A percentile compares a stretch with the other conserved stretches of the same genome.
These are phyloP conservation scores for Pyrenophora teres DNA, from an alignment of 2,329 filamentous ascomycete genomes.

Conservation along the genomic window DNA sequence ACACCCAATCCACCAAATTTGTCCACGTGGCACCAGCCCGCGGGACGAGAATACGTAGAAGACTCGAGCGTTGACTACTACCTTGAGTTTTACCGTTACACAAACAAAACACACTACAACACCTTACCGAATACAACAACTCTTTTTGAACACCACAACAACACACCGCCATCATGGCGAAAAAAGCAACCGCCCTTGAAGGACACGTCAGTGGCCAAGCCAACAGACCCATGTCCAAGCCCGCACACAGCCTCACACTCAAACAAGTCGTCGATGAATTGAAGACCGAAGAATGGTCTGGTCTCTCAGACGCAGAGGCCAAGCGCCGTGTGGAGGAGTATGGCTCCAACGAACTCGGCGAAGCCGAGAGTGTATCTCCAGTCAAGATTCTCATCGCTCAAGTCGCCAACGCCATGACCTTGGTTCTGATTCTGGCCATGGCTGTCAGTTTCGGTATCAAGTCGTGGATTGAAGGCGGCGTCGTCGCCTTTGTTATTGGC, in stretches of 20 bases:
- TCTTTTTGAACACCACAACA: background rate
- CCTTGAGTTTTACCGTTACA: background rate
- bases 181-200: conserved; percentile 22
- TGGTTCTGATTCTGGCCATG: conserved; percentile 61
- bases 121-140: background rate
- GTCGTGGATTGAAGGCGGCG: conserved; percentile 55
- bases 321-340: conserved; percentile 62
- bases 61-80: conserved; percentile 13
- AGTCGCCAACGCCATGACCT: conserved; percentile 76
- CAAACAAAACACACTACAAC: background rate
- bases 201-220: conserved; percentile 48
- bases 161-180: conserved; percentile 23
- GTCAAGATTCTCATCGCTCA: conserved; percentile 75
- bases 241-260: conserved; percentile 64
- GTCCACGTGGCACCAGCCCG: conserved; percentile 24
- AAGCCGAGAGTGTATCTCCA: conserved; percentile 69
- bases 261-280: conserved; percentile 60
- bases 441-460: conserved; percentile 54
- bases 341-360: conserved; percentile 72
- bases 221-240: conserved; percentile 60
- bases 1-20: conserved; percentile 25
- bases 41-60: conserved; percentile 28
- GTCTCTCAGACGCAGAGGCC: conserved; percentile 65
- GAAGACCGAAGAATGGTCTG: conserved; percentile 67
- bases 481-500: conserved; percentile 52